Evolutionary conservation across 2,329 filamentous ascomycete species (phyloP).

Genomic region (Magnaporthales sp.): DNA sequence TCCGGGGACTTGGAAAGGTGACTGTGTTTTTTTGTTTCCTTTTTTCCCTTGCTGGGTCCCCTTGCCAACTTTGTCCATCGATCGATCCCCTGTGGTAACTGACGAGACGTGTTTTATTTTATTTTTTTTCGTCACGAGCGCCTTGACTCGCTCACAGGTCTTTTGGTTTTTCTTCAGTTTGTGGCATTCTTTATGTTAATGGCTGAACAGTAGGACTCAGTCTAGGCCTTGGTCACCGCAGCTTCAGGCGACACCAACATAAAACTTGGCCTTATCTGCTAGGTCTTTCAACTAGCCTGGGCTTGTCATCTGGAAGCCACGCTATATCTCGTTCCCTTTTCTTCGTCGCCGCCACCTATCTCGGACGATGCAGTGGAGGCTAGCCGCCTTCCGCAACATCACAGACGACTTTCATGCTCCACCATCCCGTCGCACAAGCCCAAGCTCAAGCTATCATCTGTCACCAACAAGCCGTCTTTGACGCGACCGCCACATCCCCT

Average conservation of each 20-base stretch:
- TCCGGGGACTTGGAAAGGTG: background rate
- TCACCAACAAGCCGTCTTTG: slow-evolving; percentile 1
- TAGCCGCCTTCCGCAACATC: slow-evolving; percentile 39
- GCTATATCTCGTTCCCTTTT: background rate
- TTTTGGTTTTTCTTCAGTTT: background rate
- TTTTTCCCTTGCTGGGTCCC: background rate
- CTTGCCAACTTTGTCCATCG: background rate
- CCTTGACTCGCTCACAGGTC: background rate
- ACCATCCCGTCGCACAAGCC: slow-evolving; percentile 9
- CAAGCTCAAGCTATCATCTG: background rate
- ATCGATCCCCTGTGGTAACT: background rate
- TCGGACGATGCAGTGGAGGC: slow-evolving; percentile 47
- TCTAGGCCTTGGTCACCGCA: background rate
- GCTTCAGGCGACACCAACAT: background rate
- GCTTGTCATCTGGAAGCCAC: background rate
- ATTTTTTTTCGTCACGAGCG: background rate
- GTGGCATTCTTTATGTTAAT: background rate
- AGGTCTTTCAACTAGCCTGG: background rate
- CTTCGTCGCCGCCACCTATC: background rate
- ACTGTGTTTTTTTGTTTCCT: background rate
- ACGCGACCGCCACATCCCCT: slow-evolving; percentile 18
- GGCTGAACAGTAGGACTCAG: background rate
- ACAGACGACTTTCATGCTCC: slow-evolving; percentile 38
- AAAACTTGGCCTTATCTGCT: background rate
- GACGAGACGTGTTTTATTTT: background rate